These are phyloP conservation scores for Senecio squalidus DNA, from an alignment of 140 eudicot species.

Conservation along the genomic window DNA sequence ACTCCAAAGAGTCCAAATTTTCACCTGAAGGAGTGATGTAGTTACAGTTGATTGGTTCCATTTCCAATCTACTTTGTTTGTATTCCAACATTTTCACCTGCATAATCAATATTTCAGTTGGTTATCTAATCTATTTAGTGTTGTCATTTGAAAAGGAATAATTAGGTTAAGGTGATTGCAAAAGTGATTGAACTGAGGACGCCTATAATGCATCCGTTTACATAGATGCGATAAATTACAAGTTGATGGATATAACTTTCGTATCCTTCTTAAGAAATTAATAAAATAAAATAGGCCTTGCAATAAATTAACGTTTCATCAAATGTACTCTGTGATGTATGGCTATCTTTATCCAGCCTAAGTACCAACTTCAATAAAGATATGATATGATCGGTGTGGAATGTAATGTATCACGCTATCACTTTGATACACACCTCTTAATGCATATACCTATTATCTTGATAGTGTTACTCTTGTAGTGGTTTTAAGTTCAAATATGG, in stretches of 20 bases:
- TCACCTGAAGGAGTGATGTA: conserved; percentile 39
- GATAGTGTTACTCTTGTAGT: no score
- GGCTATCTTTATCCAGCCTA: no score
- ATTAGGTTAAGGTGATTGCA: background rate
- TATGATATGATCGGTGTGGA: no score
- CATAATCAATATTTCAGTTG: conserved; percentile 11
- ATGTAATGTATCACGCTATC: no score
- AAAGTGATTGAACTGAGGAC: background rate
- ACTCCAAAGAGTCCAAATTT: conserved; percentile 52
- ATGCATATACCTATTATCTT: no score
- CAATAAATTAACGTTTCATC: no score
- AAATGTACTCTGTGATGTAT: no score
- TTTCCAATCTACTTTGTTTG: conserved; percentile 52
- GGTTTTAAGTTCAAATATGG: no score
- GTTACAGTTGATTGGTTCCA: conserved; percentile 72
- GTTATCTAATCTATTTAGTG: background rate
- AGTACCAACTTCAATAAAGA: no score
- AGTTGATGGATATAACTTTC: background rate
- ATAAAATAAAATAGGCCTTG: no score
- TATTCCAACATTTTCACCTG: conserved; percentile 85
- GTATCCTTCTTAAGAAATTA: no score
- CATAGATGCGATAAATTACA: background rate
- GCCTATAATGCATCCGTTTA: background rate
- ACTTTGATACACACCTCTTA: no score
- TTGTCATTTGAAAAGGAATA: background rate